Base-by-base conservation (phyloP, 352 stramenopile genomes). In the Globisporangium parvum region DNA sequence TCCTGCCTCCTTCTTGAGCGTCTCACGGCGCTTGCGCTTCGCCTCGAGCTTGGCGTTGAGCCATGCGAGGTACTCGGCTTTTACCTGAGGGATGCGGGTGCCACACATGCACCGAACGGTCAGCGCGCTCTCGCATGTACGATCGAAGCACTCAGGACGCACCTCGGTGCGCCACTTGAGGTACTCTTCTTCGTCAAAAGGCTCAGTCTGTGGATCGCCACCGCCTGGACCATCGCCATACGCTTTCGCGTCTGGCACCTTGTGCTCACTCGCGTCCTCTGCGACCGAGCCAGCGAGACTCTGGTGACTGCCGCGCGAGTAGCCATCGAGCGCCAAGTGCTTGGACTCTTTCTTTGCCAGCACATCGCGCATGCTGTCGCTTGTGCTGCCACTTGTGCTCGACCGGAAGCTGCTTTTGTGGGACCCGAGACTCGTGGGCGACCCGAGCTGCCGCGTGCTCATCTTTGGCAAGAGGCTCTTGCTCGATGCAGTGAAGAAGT, bases 21-120 rank as follows among this genome's bases (percentile, higher is more conserved):
- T 62, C 23, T 61, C 58, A 14, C 76, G 77, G 14, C 72, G 75
- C 40, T 59, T 65, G 52, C 77, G 76, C 53, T 71, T 77, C 4
- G 63, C 64, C 49, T 77, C 77, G 6, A 88, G 57, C 55, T 87
- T 87, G 48, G 74, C 73, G 40, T 73, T 77, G 42, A 88, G 55
- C 80, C 80, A 88, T 50, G 69, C 74, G 41, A 91, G 47, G 52
- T 91, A 91, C 63, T 91, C 76, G 17, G 81, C 74, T 63, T 91
- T 86, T 6, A 35, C 31, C 31, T 35, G 31, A 2, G 31, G 31
- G 3, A 11, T 35, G 31, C 31, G 31, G 31, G 3, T 1, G 10
- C 31, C 31, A 35, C 31, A 35, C 3, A 35, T 35, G 31, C 1
- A 35, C 31, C 31, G 6, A 12, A 1, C 6, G 9, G 31, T 35